Percentiles rank a stretch among this genome's conserved stretches.
phyloP scores from a whole-genome alignment of 192 early-diverging fungal species.

The Backusella parvicylindrica region DNA sequence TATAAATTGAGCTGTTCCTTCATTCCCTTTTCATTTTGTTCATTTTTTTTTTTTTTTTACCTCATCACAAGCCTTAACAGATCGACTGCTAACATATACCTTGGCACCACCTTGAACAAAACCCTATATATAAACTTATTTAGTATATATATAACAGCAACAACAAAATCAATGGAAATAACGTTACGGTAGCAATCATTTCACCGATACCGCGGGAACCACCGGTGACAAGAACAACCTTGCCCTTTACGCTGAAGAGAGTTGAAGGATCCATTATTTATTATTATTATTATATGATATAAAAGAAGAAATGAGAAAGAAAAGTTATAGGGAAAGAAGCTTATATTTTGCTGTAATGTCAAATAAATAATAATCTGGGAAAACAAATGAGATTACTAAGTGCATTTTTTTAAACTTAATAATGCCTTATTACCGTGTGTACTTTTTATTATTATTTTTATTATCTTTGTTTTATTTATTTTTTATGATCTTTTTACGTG shows the following conservation, averaged over 20 bases:
- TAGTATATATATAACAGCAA: too few relatives aligned
- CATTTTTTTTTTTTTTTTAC: conserved; percentile 17
- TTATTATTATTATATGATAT: not conserved
- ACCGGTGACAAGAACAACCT: conserved; percentile 77
- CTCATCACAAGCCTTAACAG: conserved; percentile 53
- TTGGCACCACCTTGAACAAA: conserved; percentile 86
- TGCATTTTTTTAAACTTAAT: not conserved
- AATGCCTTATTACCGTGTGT: not conserved
- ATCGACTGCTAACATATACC: conserved; percentile 92
- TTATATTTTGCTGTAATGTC: not conserved
- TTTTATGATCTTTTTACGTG: not conserved
- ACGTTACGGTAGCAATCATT: conserved; percentile 49
- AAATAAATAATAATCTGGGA: not conserved
- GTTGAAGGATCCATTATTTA: conserved; percentile 7
- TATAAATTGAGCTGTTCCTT: not conserved
- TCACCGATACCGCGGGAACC: conserved; percentile 62
- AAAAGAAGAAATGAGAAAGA: not conserved
- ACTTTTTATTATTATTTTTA: not conserved
- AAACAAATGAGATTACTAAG: not conserved
- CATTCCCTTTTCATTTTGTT: not conserved
- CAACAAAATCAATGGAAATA: not conserved
- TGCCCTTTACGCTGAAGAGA: conserved; percentile 15
- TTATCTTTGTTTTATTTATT: not conserved
- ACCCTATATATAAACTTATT: conserved; percentile 33
- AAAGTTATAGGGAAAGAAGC: too few relatives aligned